Evolutionary conservation across 2,329 filamentous ascomycete genomes (phyloP).

Genomic region (Annulohypoxylon truncatum): DNA sequence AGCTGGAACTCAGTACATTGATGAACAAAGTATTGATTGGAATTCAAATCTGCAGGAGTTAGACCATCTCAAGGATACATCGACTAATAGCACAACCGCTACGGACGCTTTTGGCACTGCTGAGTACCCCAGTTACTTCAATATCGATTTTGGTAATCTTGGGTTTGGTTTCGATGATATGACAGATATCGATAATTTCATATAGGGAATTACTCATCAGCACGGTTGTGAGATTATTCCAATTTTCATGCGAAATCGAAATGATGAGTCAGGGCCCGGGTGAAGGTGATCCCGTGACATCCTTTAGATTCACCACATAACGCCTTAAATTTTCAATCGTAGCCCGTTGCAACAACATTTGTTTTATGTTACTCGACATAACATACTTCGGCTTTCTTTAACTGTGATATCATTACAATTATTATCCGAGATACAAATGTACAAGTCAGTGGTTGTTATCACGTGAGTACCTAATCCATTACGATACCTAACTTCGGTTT

Average conservation of each 20-base stretch:
- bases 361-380: no score
- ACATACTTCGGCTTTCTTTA: no score
- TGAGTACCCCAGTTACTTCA: slow-evolving; percentile 13
- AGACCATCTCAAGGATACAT: background rate
- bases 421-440: no score
- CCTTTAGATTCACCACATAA: no score
- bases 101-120: background rate
- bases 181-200: slow-evolving; percentile 31
- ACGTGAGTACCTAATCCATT: no score
- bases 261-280: slow-evolving; percentile 19
- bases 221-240: background rate
- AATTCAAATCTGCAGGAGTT: background rate
- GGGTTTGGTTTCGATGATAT: slow-evolving; percentile 27
- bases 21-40: slow-evolving; percentile 11
- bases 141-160: slow-evolving; percentile 3
- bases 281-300: no score
- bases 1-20: background rate
- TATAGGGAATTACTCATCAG: background rate
- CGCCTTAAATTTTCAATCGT: no score
- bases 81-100: background rate
- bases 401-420: no score
- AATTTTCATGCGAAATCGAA: slow-evolving; percentile 6
- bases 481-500: no score
- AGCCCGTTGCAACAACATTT: no score
- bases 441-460: no score